phyloP scores from a whole-genome alignment of 352 stramenopile species.

The Pythium aphanidermatum region DNA sequence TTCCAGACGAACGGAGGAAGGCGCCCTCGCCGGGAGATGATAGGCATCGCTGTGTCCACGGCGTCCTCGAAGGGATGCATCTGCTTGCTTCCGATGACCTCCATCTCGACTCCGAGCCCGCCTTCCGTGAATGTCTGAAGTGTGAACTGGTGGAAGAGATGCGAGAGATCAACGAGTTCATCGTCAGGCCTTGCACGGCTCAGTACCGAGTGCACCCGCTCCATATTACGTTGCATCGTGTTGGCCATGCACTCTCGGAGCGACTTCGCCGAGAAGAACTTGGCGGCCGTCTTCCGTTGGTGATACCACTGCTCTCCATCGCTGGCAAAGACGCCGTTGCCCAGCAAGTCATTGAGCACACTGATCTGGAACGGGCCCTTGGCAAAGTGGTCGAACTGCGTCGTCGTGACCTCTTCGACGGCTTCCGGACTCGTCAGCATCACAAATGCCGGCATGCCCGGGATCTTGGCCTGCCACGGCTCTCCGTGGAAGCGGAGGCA shows the following conservation, averaged over 20 bases:
- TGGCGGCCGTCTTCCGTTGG: conserved; percentile 24
- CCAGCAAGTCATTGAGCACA: conserved; percentile 15
- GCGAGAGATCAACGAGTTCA: conserved; percentile 10
- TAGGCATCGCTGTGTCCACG: conserved; percentile 25
- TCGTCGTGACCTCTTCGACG: conserved; percentile 26
- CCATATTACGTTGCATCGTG: conserved; percentile 5
- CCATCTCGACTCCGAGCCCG: conserved; percentile 37
- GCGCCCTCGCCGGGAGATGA: conserved; percentile 33
- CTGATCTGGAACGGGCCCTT: conserved; percentile 18
- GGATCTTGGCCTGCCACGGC: conserved; percentile 18
- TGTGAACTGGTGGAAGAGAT: conserved; percentile 42
- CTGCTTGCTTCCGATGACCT: conserved; percentile 27
- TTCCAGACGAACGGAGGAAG: conserved; percentile 48
- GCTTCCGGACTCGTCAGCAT: conserved; percentile 13
- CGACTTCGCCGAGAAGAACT: conserved; percentile 26
- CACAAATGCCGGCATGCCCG: conserved; percentile 12
- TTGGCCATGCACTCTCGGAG: conserved; percentile 18
- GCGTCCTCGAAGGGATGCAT: conserved; percentile 39
- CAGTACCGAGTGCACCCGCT: not conserved
- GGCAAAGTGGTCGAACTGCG: conserved; percentile 28
- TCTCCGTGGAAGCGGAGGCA: conserved; percentile 6
- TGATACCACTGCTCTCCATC: conserved; percentile 28
- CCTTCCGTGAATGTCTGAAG: conserved; percentile 51
- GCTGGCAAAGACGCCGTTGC: conserved; percentile 14
- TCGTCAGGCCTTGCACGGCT: not conserved